A percentile compares a stretch with the other conserved stretches of the same genome.
phyloP scores from a whole-genome alignment of 2,329 filamentous ascomycete genomes.

The Ceratocystis cubensis region DNA sequence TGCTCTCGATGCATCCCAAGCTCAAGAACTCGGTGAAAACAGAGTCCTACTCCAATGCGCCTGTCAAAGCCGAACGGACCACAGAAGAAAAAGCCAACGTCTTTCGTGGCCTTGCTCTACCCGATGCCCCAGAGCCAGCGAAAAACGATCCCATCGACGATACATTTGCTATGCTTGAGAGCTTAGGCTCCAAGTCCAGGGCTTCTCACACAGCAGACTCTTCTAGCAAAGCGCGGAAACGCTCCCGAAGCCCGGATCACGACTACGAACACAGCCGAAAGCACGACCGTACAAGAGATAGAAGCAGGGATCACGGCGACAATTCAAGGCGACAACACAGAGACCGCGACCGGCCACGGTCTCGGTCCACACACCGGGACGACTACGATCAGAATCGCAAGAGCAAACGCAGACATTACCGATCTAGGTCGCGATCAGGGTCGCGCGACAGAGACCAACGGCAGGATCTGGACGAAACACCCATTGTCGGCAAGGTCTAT shows the following conservation, averaged over 20 bases:
- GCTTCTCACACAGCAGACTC: constrained; percentile 33
- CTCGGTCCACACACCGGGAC: constrained; percentile 23
- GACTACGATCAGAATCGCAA: constrained; percentile 22
- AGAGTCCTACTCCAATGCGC: constrained; percentile 2
- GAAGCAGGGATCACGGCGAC: constrained; percentile 27
- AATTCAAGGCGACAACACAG: constrained; percentile 44
- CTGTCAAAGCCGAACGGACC: constrained; percentile 15
- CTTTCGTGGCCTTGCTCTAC: constrained; percentile 82
- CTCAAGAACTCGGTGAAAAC: constrained; percentile 45
- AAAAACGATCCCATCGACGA: constrained; percentile 64
- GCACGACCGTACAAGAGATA: constrained; percentile 26
- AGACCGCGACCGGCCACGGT: constrained; percentile 32
- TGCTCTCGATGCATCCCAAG: constrained; percentile 81
- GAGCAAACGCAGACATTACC: constrained; percentile 26
- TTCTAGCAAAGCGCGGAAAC: constrained; percentile 31
- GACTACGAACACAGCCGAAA: not conserved
- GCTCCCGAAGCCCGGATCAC: constrained; percentile 39
- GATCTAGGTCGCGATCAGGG: constrained; percentile 30
- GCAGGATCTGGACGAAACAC: constrained; percentile 59
- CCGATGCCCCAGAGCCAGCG: constrained; percentile 46
- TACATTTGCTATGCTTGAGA: constrained; percentile 83
- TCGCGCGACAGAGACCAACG: constrained; percentile 24
- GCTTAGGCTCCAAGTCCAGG: constrained; percentile 39
- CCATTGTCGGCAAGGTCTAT: constrained; percentile 77
- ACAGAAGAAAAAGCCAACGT: constrained; percentile 64